Conservation (phyloP, 139 green algal species). For the Pycnococcus provasolii region DNA sequence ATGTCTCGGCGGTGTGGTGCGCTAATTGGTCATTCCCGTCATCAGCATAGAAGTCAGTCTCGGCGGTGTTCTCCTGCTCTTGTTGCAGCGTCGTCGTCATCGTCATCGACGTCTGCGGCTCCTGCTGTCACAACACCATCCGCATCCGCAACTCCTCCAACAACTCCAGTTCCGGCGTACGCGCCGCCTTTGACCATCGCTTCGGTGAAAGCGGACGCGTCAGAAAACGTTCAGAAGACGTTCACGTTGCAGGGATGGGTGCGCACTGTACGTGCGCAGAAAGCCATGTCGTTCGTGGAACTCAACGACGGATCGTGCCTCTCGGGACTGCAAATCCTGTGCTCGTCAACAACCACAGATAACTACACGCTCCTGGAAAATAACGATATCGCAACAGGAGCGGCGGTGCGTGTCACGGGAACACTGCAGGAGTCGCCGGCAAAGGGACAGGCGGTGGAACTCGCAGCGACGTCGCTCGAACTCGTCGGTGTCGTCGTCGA, state of each 20-base stretch:
- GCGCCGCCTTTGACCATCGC: no score
- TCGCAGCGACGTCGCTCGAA: conserved; percentile 9
- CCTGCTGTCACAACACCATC: no score
- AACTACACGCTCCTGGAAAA: conserved; percentile 6
- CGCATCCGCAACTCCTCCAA: no score
- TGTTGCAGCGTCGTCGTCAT: no score
- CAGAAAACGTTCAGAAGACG: conserved; percentile 16
- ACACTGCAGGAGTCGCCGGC: conserved; percentile 66
- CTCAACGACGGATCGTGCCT: conserved; percentile 77
- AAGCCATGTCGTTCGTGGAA: conserved; percentile 41
- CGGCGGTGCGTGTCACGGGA: conserved; percentile 74
- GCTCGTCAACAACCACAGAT: conserved; percentile 12
- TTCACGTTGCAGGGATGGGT: conserved; percentile 40
- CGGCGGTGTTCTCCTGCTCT: no score
- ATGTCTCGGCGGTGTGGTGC: no score
- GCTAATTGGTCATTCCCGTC: no score
- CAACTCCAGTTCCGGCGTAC: no score
- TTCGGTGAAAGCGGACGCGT: no score
- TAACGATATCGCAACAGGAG: conserved; percentile 62
- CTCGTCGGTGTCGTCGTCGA: conserved; percentile 22
- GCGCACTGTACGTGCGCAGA: conserved; percentile 37
- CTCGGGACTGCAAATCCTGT: conserved; percentile 22
- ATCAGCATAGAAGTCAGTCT: no score
- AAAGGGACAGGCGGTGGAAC: conserved; percentile 59
- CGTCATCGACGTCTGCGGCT: no score